These are phyloP conservation scores for Aureobasidium sp. DNA, from an alignment of 2,329 filamentous ascomycete species.

Conservation along the genomic window DNA sequence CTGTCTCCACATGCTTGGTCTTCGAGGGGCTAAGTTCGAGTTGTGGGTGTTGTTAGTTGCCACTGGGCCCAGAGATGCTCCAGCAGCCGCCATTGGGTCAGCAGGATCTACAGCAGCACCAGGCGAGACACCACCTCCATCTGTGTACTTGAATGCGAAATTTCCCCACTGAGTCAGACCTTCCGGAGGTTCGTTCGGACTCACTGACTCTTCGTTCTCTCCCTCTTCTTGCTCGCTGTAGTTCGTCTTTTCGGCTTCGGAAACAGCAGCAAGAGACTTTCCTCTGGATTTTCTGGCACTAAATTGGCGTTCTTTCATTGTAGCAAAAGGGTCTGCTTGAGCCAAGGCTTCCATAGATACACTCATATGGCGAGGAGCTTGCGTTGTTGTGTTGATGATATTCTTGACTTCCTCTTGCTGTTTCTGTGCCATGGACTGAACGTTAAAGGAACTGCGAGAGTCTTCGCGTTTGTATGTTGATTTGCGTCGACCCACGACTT, in stretches of 20 bases:
- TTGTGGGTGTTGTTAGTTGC: not conserved
- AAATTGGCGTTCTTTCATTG: not conserved
- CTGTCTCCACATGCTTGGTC: not conserved
- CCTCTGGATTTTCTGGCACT: not conserved
- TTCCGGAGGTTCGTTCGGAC: not conserved
- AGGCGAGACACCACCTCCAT: not conserved
- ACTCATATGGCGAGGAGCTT: not conserved
- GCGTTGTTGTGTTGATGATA: constrained; percentile 5
- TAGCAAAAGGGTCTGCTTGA: constrained; percentile 1
- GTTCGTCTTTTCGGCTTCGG: not conserved
- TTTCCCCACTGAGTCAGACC: not conserved
- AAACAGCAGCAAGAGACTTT: constrained; percentile 7
- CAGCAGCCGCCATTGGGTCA: not conserved
- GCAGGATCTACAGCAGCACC: not conserved
- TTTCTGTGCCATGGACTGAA: constrained; percentile 5
- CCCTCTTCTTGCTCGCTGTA: not conserved
- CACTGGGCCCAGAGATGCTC: not conserved
- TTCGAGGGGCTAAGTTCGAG: not conserved
- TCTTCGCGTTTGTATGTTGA: constrained; percentile 7
- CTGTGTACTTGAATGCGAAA: not conserved
- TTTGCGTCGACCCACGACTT: constrained; percentile 11
- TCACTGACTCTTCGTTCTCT: not conserved
- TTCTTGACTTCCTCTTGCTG: constrained; percentile 12
- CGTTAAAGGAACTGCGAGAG: constrained; percentile 1
- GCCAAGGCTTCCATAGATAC: not conserved